phyloP scores from a whole-genome alignment of 306 rosid genomes.

The Cucumis cinereus region DNA sequence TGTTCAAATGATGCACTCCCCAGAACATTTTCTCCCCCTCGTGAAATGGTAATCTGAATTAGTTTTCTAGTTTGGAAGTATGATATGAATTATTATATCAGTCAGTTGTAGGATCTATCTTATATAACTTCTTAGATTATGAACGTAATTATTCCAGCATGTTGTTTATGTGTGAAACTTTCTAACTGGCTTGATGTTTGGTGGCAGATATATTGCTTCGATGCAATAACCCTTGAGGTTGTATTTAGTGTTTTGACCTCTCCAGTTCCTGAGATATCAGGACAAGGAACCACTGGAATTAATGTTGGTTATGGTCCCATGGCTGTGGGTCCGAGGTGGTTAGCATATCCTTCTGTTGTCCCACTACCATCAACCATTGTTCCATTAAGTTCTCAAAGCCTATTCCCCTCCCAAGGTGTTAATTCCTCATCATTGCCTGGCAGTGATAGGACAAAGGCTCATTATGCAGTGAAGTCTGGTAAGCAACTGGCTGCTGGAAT shows the following conservation, averaged over 20 bases:
- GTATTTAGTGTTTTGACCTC: slow-evolving; percentile 72
- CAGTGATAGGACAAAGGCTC: slow-evolving; percentile 51
- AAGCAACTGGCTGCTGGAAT: slow-evolving; percentile 74
- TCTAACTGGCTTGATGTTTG: slow-evolving; percentile 9
- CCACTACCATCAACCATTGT: slow-evolving; percentile 47
- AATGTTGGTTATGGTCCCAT: slow-evolving; percentile 89
- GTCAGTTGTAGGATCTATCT: not conserved
- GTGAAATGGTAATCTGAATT: not conserved
- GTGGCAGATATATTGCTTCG: slow-evolving; percentile 84
- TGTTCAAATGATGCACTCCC: slow-evolving; percentile 10
- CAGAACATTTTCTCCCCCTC: not conserved
- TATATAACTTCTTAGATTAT: not conserved
- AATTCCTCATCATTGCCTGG: slow-evolving; percentile 78
- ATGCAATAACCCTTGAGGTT: slow-evolving; percentile 62
- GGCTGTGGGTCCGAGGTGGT: slow-evolving; percentile 97
- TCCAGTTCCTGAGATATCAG: slow-evolving; percentile 71
- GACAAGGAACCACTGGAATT: slow-evolving; percentile 55
- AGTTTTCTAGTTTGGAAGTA: not conserved
- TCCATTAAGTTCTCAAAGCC: slow-evolving; percentile 65
- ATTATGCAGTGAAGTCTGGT: slow-evolving; percentile 80
- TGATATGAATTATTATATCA: not conserved
- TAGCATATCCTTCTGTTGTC: slow-evolving; percentile 73
- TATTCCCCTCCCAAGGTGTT: slow-evolving; percentile 47
- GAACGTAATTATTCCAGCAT: not conserved
- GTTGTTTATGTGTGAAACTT: not conserved